Evolutionary conservation across 208 protist species (phyloP).

Genomic region (Leptomonas pyrrhocoris): DNA sequence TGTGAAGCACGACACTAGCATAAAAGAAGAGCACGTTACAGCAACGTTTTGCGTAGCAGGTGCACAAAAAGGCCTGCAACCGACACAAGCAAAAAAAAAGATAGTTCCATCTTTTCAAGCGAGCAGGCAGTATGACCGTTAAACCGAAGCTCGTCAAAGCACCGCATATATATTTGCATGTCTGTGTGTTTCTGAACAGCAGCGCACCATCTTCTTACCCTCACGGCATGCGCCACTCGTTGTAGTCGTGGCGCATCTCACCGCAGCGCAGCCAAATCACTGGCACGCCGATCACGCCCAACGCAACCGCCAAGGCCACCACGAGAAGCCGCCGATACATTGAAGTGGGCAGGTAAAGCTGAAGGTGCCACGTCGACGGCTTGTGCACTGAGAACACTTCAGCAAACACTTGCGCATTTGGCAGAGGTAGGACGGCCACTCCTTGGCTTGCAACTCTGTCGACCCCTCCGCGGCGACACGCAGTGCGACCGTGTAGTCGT

Average conservation of each 20-base stretch:
- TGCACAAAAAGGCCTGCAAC: too few species aligned
- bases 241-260: constrained; percentile 58
- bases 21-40: too few species aligned
- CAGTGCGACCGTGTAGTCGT: constrained; percentile 62
- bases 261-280: constrained; percentile 56
- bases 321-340: constrained; percentile 52
- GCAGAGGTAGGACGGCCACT: constrained; percentile 70
- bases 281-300: constrained; percentile 57
- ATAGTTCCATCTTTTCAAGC: too few species aligned
- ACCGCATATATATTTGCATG: too few species aligned
- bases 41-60: too few species aligned
- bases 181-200: too few species aligned
- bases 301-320: constrained; percentile 33
- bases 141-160: too few species aligned
- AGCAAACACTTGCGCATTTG: constrained; percentile 69
- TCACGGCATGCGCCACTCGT: constrained; percentile 55
- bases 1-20: too few species aligned
- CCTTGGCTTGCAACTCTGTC: constrained; percentile 20
- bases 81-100: too few species aligned
- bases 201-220: too few species aligned
- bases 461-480: neutral
- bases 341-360: constrained; percentile 63
- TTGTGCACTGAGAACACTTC: constrained; percentile 37
- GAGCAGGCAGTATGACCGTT: too few species aligned
- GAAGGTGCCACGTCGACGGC: constrained; percentile 46